Base-by-base conservation (phyloP, 192 early-diverging fungal species). In the Backusella westeae region DNA sequence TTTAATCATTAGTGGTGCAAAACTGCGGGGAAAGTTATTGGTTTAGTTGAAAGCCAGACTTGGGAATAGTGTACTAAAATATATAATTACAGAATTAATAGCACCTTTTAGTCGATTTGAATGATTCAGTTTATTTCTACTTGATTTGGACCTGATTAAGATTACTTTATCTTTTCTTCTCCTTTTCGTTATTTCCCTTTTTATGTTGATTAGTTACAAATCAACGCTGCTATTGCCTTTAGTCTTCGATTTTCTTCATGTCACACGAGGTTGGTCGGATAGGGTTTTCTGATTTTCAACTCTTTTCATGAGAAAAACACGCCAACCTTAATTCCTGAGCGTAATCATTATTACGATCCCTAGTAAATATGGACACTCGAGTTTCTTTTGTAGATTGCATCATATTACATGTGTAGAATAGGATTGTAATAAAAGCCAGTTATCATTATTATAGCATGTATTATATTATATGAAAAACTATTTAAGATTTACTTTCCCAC, bases 41-140 rank as follows among this genome's bases (percentile, higher is more conserved):
- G 56, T 63, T 29, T 63, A 26, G 26, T 63, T 63, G 56, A 63
- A 63, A 63, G 56, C 26, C 56, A 63, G 56, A 63, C 56, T 63
- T 14, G 56, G 56, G 9, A 14, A 63, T 63, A 9, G 21, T 29
- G 56, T 63, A 63, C 56, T 63, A 63, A 63, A 3, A 29, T 12
- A 29, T 49, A 49, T n/a, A 7, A 23, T 29, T 14, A 29, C 10
- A 63, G 12, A 26, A 63, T 21, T 10, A 29, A 63, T 39, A 39
- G 7, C 10, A 63, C 56, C 29, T 4, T 59, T 59, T 63, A 63
- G 56, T 63, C 56, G 56, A 63, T 26, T 63, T 63, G 9, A 53
- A 29, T 29, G 56, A 63, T 63, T 63, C 21, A 63, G 23, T 59
- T 59, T 59, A 59, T 29, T 63, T 63, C 56, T 63, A 29, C 56